Base-by-base conservation (phyloP, 2,329 filamentous ascomycete genomes). In the Aspergillus pseudoterreus region DNA sequence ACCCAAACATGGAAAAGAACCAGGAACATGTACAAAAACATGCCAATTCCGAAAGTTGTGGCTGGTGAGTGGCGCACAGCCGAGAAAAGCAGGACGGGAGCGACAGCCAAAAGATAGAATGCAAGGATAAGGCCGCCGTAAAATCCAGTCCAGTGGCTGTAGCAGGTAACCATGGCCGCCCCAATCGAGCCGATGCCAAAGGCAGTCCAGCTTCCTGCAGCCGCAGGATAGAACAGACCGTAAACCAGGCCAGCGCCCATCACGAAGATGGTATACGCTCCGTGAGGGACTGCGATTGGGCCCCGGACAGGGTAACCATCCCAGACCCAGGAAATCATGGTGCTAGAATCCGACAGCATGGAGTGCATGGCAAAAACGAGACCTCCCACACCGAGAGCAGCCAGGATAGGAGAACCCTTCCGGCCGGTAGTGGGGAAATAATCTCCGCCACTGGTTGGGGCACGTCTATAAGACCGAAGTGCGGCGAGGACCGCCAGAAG, bases 1-100 rank as follows among this genome's bases (percentile, higher is more conserved):
- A 96, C 88, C 94, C 94, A 99, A 50, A 96, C 91, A 66, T 97
- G 92, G 78, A 96, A 96, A n/a, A 99, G 82, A 4, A 96, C 86
- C 75, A 97, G 75, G 63, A 97, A 80, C 71, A 97, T 96, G 77
- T 97, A 99, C 45, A 95, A 71, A 47, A 96, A 74, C 75, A 96
- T 96, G 4, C 88, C 92, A 12, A 95, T 68, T 2, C 92, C 94
- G 67, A 99, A 99, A 0, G 89, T 90, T 22, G 80, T 79, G 4
- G 85, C 89, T 0, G 91, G 91, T 47, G 79, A 86, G 68, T 89
- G 87, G 64, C 86, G 86, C 22, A 89, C 82, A 22, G 90, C 91
- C 47, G 87, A 86, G 12, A 79, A 77, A 54, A 99, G 83, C 39
- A 99, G 72, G 0, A 87, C 83, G 0, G 90, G 83, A 2, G 90